Evolutionary conservation across 176 grass and related monocot species (phyloP), one percentile per base, ranked within the genome.

Genomic region (Oryza meyeriana): DNA sequence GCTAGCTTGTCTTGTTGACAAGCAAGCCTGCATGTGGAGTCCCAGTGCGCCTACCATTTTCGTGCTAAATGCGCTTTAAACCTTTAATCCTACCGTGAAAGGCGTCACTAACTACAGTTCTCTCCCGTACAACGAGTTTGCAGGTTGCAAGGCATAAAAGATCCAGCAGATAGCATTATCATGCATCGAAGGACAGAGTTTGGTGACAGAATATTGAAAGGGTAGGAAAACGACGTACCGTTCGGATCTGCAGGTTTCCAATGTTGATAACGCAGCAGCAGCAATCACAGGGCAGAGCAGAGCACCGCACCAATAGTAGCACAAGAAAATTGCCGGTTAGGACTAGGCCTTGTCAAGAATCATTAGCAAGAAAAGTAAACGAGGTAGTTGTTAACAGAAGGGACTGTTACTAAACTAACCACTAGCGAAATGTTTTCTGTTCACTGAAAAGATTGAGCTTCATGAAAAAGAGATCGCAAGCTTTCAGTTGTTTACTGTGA

Each of bases 201-300:
- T 59, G 40, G 55, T 69, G 31, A 5, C 32, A 64, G 40, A 6
- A 26, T 36, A 74, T 75, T 40, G 13, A 69, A n/a, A 47, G 11
- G 5, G 18, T 12, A 57, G 12, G 62, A 82, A 85, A 72, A 79
- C 52, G 71, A 72, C 85, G 71, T 93, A 96, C 90, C 94, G 72
- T 96, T 93, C 5, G 94, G 90, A 86, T 96, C 94, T 93, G 83
- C 1, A 13, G 68, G 41, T 47, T 65, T 12, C 31, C 29, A 71
- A 79, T 17, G 31, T 73, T 35, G 6, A 47, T 58, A 33, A 22
- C 40, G 80, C 55, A 39, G 72, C 62, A 39, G 72, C 62, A 61
- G 50, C 76, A 36, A 55, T 61, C 64, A 73, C 27, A 81, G 47
- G 31, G 31, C 25, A 57, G 57, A 76, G 45, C 52, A 78, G 27